These are phyloP conservation scores for Gliomastix tumulicola DNA, from an alignment of 2,329 filamentous ascomycete genomes.

Conservation along the genomic window DNA sequence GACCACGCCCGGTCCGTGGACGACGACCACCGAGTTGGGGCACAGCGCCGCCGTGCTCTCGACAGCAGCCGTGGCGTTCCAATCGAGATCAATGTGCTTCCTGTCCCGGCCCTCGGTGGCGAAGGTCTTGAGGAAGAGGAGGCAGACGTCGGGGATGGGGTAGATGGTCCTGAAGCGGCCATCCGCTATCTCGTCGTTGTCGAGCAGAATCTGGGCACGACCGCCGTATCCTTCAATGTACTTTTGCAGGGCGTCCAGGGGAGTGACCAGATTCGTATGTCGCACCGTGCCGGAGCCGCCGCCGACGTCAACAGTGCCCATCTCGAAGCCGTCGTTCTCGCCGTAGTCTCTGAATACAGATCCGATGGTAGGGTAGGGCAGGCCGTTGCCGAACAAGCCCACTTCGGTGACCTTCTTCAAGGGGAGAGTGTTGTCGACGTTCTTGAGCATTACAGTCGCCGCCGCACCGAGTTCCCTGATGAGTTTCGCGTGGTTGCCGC, in stretches of 20 bases:
- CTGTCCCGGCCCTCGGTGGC: conserved; percentile 56
- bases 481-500: conserved; percentile 17
- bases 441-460: conserved; percentile 19
- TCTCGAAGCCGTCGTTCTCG: conserved; percentile 1
- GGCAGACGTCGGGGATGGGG: conserved; percentile 51
- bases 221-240: conserved; percentile 28
- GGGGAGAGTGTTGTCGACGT: conserved; percentile 46
- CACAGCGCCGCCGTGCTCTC: conserved; percentile 36
- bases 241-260: conserved; percentile 43
- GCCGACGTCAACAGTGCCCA: conserved; percentile 40
- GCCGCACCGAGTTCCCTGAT: conserved; percentile 26
- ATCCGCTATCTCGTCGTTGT: conserved; percentile 24
- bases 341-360: conserved; percentile 38
- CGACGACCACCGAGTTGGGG: conserved; percentile 40
- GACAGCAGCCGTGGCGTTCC: conserved; percentile 55
- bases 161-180: conserved; percentile 32
- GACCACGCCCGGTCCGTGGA: conserved; percentile 55
- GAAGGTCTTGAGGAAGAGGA: conserved; percentile 58
- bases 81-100: conserved; percentile 39
- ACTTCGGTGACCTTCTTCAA: conserved; percentile 40
- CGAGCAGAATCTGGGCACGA: conserved; percentile 28
- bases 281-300: conserved; percentile 47
- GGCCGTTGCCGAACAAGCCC: not conserved
- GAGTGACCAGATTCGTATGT: conserved; percentile 45
- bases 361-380: conserved; percentile 17